These are phyloP conservation scores for Mycena maculata DNA, from an alignment of 768 basidiomycete genomes.

Conservation along the genomic window DNA sequence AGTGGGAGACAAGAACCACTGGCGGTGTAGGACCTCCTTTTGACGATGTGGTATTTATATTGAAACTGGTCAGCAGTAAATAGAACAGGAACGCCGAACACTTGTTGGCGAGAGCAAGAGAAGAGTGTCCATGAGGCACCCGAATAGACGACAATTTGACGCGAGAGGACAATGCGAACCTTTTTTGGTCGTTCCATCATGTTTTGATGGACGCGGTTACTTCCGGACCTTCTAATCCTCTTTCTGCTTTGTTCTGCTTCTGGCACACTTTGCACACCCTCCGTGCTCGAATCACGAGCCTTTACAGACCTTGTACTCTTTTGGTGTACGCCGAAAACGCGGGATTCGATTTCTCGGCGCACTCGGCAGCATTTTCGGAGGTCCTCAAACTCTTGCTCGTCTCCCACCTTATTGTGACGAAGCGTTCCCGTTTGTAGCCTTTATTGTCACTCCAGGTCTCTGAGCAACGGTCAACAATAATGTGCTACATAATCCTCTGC, in stretches of 20 bases:
- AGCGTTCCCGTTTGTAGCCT: background rate
- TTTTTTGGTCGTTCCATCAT: constrained; percentile 1
- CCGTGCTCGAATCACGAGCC: background rate
- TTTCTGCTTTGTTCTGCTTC: constrained; percentile 18
- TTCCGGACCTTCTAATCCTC: background rate
- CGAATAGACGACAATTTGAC: constrained; percentile 10
- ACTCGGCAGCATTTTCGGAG: too few relatives aligned
- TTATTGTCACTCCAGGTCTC: background rate
- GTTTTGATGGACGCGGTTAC: background rate
- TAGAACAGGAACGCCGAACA: constrained; percentile 14
- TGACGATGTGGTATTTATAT: constrained; percentile 19
- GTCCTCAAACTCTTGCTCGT: too few relatives aligned
- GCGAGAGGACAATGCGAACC: constrained; percentile 21
- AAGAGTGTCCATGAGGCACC: constrained; percentile 25
- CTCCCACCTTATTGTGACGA: background rate
- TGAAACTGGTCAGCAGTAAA: constrained; percentile 22
- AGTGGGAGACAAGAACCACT: constrained; percentile 2
- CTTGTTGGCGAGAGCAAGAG: constrained; percentile 6
- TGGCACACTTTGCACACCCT: constrained; percentile 13
- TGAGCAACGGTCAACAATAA: background rate
- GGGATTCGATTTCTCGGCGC: background rate
- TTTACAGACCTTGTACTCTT: constrained; percentile 17
- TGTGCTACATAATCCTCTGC: too few relatives aligned
- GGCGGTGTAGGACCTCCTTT: constrained; percentile 12
- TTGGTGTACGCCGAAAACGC: background rate